phyloP scores from a whole-genome alignment of 2,329 filamentous ascomycete species.

The Pyricularia pennisetigena region DNA sequence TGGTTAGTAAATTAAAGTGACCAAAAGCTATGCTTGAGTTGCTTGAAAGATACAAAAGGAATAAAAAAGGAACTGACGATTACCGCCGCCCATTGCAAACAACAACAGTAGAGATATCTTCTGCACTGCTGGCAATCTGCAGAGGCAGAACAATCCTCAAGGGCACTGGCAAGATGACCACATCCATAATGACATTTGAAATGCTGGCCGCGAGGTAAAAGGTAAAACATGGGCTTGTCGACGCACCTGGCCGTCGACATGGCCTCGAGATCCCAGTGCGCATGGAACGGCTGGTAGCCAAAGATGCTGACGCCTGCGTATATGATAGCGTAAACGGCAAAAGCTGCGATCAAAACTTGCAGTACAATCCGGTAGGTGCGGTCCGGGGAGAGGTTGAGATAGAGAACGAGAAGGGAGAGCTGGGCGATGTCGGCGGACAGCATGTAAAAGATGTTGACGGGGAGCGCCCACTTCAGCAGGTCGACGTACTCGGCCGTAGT shows the following conservation, averaged over 20 bases:
- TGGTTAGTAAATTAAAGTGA: no score
- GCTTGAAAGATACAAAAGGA: no score
- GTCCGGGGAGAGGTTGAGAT: not conserved
- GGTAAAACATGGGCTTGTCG: not conserved
- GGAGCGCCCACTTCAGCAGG: not conserved
- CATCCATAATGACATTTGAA: not conserved
- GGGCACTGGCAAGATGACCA: no score
- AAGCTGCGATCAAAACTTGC: not conserved
- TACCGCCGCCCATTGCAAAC: no score
- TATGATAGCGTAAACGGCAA: not conserved
- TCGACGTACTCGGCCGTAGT: not conserved
- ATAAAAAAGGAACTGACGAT: no score
- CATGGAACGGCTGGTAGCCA: not conserved
- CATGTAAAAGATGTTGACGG: slow-evolving; percentile 1
- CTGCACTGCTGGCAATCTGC: no score
- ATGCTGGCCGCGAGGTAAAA: not conserved
- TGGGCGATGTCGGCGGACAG: not conserved
- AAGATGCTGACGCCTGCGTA: not conserved
- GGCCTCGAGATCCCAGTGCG: not conserved
- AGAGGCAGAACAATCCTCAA: no score
- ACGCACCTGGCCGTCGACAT: not conserved
- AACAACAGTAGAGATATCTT: no score
- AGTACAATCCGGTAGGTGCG: not conserved
- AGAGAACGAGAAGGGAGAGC: not conserved
- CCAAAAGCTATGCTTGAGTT: no score